Evolutionary conservation across 2,329 filamentous ascomycete species (phyloP), one percentile per base, ranked within the genome.

Genomic region (Aspergillus pseudoterreus): DNA sequence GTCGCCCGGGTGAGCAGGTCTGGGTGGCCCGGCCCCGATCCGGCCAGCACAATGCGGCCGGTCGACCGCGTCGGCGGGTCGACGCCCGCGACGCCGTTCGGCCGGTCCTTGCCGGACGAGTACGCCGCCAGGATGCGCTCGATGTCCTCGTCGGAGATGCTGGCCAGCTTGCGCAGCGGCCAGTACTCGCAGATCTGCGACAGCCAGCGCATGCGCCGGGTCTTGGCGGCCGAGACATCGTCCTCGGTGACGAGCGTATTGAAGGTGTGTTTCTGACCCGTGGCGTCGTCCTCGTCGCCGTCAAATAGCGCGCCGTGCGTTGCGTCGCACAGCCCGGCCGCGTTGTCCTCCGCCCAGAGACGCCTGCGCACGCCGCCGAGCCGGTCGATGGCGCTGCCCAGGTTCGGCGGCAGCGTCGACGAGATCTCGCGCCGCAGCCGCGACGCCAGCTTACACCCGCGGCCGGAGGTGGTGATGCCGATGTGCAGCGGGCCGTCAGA

Each of bases 171-270:
- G 57, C 85, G 85, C 22, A 99, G 78, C 1, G 94, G 92, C 94
- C 94, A 99, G 73, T 99, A 99, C 75, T 99, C 94, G 78, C 94
- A 99, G 47, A 99, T 90, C 68, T 99, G 94, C 17, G 88, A 84
- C 1, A 99, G 78, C 94, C 94, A 99, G 52, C 94, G 83, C 78
- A 95, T 92, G 47, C 94, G 82, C 53, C 92, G 80, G 19, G 82
- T 91, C 66, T 90, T 90, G 14, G 84, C 82, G 3, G 86, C 86
- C 53, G 88, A 86, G 1, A 82, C 74, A 63, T 94, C 90, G 42
- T 85, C 83, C 43, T 89, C 85, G 0, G 68, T 82, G 6, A 97
- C 81, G 4, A 99, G 78, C 54, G 82, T 84, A 70, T 99, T 99
- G 71, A 99, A 96, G 0, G 80, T 82, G 1, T 92, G 83, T 14